Conservation (phyloP, 164 flowering plant genomes). For the Stephania japonica region DNA sequence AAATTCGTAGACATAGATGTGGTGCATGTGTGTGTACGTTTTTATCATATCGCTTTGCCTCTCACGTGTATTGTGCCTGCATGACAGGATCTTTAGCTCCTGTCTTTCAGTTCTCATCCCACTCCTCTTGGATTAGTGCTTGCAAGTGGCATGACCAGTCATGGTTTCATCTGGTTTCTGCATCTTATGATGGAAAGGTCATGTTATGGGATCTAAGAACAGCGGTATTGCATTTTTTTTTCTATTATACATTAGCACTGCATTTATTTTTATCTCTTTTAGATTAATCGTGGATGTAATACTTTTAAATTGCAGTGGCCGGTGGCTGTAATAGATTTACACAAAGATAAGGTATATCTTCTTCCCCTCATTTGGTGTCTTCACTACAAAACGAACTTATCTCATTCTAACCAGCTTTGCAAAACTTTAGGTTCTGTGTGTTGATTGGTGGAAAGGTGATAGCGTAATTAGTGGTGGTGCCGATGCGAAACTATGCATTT, state of each 20-base stretch:
- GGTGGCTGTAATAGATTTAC: slow-evolving; percentile 63
- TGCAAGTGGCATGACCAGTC: slow-evolving; percentile 92
- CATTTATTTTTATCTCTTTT: neutral
- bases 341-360: slow-evolving; percentile 73
- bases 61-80: slow-evolving; percentile 4
- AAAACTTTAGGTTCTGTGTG: slow-evolving; percentile 65
- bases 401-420: slow-evolving; percentile 5
- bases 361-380: neutral
- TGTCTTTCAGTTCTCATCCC: slow-evolving; percentile 70
- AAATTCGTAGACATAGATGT: neutral
- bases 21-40: neutral
- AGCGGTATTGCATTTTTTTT: slow-evolving; percentile 43
- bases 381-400: neutral
- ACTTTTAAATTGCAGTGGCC: slow-evolving; percentile 69
- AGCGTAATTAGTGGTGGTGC: slow-evolving; percentile 82
- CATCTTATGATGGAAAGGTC: slow-evolving; percentile 92
- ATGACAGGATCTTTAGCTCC: slow-evolving; percentile 77
- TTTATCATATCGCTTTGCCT: neutral
- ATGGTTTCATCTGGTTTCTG: slow-evolving; percentile 75
- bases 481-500: slow-evolving; percentile 72
- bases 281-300: slow-evolving; percentile 1
- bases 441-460: slow-evolving; percentile 95
- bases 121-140: slow-evolving; percentile 79
- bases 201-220: slow-evolving; percentile 99
- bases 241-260: neutral